phyloP scores from a whole-genome alignment of 2,329 filamentous ascomycete genomes.

The Sarocladiaceae sp. region DNA sequence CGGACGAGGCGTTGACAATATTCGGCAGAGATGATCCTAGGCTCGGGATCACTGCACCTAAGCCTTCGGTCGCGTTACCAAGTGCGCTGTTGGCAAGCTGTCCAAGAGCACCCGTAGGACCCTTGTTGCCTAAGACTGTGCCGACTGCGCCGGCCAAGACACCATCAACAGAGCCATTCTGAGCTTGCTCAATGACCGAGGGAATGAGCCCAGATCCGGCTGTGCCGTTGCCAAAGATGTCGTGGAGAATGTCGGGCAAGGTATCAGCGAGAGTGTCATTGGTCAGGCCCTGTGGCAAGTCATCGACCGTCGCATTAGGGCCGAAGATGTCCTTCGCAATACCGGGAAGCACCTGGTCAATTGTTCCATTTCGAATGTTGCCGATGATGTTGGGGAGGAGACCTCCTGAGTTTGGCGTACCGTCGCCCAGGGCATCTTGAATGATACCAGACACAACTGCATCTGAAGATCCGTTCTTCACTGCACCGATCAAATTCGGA shows the following conservation, averaged over 20 bases:
- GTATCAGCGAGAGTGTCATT: background rate
- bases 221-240: slow-evolving; percentile 5
- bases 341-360: slow-evolving; percentile 1
- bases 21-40: background rate
- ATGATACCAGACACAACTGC: background rate
- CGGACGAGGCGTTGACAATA: background rate
- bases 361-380: slow-evolving; percentile 2
- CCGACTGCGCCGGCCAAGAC: background rate
- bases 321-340: slow-evolving; percentile 3
- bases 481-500: background rate
- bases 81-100: slow-evolving; percentile 5
- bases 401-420: slow-evolving; percentile 1
- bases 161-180: slow-evolving; percentile 3
- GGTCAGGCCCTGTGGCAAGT: background rate
- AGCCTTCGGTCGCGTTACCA: background rate
- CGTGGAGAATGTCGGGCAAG: slow-evolving; percentile 3
- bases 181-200: background rate
- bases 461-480: background rate
- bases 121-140: background rate
- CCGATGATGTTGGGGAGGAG: slow-evolving; percentile 2
- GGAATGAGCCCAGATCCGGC: slow-evolving; percentile 1
- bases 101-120: background rate
- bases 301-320: background rate
- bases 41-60: background rate
- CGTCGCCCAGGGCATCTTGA: slow-evolving; percentile 2